Conservation (phyloP, 1,284 basidiomycete species). For the Polyporus tsugae region DNA sequence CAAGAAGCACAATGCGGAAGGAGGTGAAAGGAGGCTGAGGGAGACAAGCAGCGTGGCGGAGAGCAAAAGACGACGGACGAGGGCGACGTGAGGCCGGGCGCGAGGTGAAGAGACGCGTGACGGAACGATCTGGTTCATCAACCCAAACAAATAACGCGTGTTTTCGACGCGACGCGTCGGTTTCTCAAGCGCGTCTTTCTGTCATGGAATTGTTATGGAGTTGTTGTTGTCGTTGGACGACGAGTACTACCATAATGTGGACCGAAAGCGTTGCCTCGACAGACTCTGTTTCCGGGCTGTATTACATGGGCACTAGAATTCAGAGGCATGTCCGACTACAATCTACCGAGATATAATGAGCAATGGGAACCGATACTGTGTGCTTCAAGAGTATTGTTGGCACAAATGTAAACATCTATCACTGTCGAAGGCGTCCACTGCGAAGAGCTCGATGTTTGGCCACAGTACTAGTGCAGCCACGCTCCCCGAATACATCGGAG, state of each 20-base stretch:
- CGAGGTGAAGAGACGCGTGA: slow-evolving; percentile 32
- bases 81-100: slow-evolving; percentile 10
- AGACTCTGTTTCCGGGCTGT: background rate
- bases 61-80: slow-evolving; percentile 14
- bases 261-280: background rate
- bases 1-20: slow-evolving; percentile 28
- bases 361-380: too few relatives aligned
- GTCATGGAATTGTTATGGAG: background rate
- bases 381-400: too few relatives aligned
- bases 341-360: too few relatives aligned
- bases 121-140: slow-evolving; percentile 35
- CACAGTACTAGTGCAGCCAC: too few relatives aligned
- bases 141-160: slow-evolving; percentile 38
- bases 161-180: slow-evolving; percentile 24
- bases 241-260: background rate
- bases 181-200: background rate
- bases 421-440: background rate
- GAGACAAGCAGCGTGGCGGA: slow-evolving; percentile 20
- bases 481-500: slow-evolving; percentile 18
- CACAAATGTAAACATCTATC: too few relatives aligned
- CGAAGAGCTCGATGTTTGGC: background rate
- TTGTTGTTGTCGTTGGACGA: background rate
- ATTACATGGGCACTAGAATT: too few relatives aligned
- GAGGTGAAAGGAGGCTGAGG: slow-evolving; percentile 16
- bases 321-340: too few relatives aligned